A percentile compares a stretch with the other conserved stretches of the same genome.
Evolutionary conservation across 352 stramenopile species (phyloP).

Genomic region (Saprolegnia diclina): DNA sequence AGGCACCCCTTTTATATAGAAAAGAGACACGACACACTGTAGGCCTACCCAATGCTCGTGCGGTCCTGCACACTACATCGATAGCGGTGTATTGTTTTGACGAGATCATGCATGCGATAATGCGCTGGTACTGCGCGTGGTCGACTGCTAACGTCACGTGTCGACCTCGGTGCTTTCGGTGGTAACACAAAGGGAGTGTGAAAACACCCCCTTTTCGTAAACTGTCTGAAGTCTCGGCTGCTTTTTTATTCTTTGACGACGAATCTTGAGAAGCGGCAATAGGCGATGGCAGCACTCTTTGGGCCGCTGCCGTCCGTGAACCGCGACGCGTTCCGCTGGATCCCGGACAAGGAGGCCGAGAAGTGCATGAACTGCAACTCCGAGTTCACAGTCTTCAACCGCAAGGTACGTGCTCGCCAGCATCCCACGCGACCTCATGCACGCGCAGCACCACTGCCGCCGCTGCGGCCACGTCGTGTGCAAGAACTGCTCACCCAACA

Average conservation of each 20-base stretch:
- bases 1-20: too few relatives aligned
- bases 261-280: background rate
- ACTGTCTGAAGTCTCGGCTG: background rate
- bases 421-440: background rate
- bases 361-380: constrained; percentile 88
- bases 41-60: too few relatives aligned
- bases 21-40: too few relatives aligned
- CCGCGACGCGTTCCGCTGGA: constrained; percentile 52
- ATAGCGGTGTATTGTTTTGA: too few relatives aligned
- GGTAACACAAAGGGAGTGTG: background rate
- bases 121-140: too few relatives aligned
- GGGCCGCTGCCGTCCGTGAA: constrained; percentile 15
- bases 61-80: too few relatives aligned
- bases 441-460: constrained; percentile 65
- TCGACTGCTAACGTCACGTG: too few relatives aligned
- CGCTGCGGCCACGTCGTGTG: constrained; percentile 81
- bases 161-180: background rate
- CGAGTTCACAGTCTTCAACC: constrained; percentile 71
- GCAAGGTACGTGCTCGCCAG: constrained; percentile 46
- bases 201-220: background rate
- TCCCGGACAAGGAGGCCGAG: constrained; percentile 76
- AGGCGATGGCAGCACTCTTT: constrained; percentile 18
- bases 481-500: constrained; percentile 82
- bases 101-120: too few relatives aligned
- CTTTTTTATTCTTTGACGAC: background rate